Evolutionary conservation across 2,329 filamentous ascomycete genomes (phyloP).

Genomic region (Phialemonium atrogriseum): DNA sequence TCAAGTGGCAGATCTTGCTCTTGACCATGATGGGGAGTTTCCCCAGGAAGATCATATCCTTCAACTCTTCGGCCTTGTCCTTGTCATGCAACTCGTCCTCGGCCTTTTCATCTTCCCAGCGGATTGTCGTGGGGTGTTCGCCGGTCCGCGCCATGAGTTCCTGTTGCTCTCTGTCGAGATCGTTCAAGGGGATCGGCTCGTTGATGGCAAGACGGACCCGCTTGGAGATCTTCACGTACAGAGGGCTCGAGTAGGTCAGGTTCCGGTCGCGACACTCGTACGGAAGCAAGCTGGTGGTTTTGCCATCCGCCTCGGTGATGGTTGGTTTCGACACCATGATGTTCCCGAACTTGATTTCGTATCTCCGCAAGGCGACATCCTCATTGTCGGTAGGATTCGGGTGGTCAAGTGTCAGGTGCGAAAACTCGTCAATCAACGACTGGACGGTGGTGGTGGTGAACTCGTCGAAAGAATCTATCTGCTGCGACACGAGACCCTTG

Average conservation of each 20-base stretch:
- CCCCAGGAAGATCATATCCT: conserved; percentile 79
- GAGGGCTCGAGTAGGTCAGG: conserved; percentile 85
- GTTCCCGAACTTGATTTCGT: conserved; percentile 89
- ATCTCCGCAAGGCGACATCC: conserved; percentile 78
- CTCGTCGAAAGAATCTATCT: conserved; percentile 97
- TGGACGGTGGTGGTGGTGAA: conserved; percentile 93
- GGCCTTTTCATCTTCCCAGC: conserved; percentile 53
- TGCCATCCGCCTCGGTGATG: conserved; percentile 88
- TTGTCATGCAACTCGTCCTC: conserved; percentile 36
- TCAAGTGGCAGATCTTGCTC: conserved; percentile 88
- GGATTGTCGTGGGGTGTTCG: conserved; percentile 48
- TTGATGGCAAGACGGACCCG: conserved; percentile 78
- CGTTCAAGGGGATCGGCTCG: conserved; percentile 54
- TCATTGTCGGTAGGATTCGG: conserved; percentile 76
- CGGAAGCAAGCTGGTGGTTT: conserved; percentile 75
- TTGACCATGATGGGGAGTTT: conserved; percentile 98
- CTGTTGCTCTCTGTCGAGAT: conserved; percentile 59
- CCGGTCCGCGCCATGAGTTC: conserved; percentile 45
- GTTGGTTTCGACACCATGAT: conserved; percentile 84
- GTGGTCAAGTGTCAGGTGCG: conserved; percentile 85
- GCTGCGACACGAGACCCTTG: conserved; percentile 93
- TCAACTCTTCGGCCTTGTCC: conserved; percentile 46
- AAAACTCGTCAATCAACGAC: conserved; percentile 87
- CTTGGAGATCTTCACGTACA: conserved; percentile 84
- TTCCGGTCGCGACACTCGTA: conserved; percentile 96